Conservation (phyloP, 306 rosid genomes). For the Sphenostylis stenocarpa region DNA sequence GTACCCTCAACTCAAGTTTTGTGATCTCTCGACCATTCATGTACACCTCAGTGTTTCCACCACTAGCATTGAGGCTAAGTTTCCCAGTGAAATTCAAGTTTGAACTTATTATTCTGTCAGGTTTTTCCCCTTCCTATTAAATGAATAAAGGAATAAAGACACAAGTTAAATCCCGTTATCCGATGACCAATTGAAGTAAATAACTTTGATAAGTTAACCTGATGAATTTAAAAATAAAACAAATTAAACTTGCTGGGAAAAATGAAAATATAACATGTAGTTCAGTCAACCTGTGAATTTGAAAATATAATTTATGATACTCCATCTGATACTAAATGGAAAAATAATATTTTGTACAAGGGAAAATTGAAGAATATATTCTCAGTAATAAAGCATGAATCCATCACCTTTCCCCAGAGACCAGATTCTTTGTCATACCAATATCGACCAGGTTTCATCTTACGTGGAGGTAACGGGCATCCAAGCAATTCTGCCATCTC, state of each 20-base stretch:
- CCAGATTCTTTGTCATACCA: constrained; percentile 99
- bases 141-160: constrained; percentile 33
- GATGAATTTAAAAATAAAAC: constrained; percentile 2
- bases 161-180: constrained; percentile 13
- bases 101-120: constrained; percentile 89
- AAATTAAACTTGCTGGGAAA: not conserved
- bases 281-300: not conserved
- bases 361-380: constrained; percentile 23
- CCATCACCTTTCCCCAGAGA: constrained; percentile 92
- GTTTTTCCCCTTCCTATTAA: constrained; percentile 91
- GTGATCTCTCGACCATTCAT: constrained; percentile 97
- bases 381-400: constrained; percentile 24
- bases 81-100: constrained; percentile 87
- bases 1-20: constrained; percentile 89
- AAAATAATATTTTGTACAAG: not conserved
- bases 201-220: not conserved
- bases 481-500: constrained; percentile 95
- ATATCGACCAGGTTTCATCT: constrained; percentile 94
- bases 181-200: constrained; percentile 2
- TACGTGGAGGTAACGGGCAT: constrained; percentile 80
- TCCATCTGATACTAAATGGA: constrained; percentile 8
- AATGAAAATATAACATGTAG: not conserved
- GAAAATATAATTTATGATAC: not conserved
- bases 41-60: constrained; percentile 91
- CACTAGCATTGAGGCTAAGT: constrained; percentile 79